Percentiles rank a stretch among this genome's conserved stretches.
These are phyloP conservation scores for Evernia prunastri DNA, from an alignment of 495 filamentous ascomycete species.

Conservation along the genomic window DNA sequence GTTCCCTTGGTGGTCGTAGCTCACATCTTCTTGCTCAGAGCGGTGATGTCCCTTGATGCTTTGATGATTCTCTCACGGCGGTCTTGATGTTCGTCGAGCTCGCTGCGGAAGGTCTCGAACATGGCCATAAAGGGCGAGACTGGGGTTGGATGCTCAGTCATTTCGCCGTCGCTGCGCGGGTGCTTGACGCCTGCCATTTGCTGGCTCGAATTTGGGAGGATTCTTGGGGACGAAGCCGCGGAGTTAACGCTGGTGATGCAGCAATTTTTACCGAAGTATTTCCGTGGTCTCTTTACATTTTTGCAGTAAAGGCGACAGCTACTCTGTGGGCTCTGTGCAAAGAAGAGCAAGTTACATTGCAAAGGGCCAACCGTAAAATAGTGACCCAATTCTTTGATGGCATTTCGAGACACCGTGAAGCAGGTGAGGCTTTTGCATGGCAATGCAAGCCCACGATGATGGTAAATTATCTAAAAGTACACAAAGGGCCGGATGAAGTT, in stretches of 20 bases:
- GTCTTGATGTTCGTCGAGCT: slow-evolving; percentile 92
- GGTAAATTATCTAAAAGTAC: background rate
- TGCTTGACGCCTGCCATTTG: slow-evolving; percentile 48
- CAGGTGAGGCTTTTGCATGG: too few species aligned
- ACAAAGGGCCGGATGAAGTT: background rate
- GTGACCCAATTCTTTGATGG: too few species aligned
- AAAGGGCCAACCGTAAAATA: too few species aligned
- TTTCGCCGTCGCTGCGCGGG: slow-evolving; percentile 27
- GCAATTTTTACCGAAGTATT: background rate
- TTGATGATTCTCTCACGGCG: slow-evolving; percentile 85
- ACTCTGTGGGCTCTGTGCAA: too few species aligned
- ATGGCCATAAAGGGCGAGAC: slow-evolving; percentile 51
- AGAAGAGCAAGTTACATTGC: too few species aligned
- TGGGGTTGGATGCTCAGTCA: slow-evolving; percentile 16
- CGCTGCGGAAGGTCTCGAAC: slow-evolving; percentile 77
- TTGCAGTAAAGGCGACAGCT: too few species aligned
- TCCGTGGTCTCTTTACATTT: too few species aligned
- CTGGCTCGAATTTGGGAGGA: background rate
- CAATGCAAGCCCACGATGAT: too few species aligned
- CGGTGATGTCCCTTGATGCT: slow-evolving; percentile 83
- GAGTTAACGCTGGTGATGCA: too few species aligned
- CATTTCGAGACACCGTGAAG: too few species aligned
- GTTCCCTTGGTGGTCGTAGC: background rate
- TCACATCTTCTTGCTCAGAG: slow-evolving; percentile 94
- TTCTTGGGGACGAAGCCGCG: background rate